Evolutionary conservation across 2,329 filamentous ascomycete species (phyloP).

Genomic region (Bimuria novae-zelandiae): DNA sequence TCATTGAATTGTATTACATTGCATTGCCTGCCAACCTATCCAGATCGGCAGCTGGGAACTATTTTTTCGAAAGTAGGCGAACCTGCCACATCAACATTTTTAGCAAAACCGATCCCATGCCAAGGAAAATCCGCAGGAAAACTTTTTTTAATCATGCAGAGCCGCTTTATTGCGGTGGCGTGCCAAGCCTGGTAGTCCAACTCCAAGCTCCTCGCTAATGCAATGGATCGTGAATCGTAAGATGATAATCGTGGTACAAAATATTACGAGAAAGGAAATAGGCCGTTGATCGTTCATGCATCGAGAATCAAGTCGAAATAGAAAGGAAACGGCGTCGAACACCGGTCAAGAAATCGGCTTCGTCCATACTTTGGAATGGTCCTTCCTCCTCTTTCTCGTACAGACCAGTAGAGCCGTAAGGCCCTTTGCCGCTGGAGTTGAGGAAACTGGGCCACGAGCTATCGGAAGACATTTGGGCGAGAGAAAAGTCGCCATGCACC

Average conservation of each 20-base stretch:
- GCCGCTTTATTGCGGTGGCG: constrained; percentile 20
- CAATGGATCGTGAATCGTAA: constrained; percentile 35
- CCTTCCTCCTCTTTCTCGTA: constrained; percentile 55
- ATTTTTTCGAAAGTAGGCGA: too few relatives aligned
- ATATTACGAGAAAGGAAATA: constrained; percentile 27
- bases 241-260: constrained; percentile 20
- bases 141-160: constrained; percentile 26
- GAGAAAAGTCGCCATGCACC: constrained; percentile 56
- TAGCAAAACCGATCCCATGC: too few relatives aligned
- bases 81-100: not conserved
- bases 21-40: not conserved
- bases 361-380: constrained; percentile 46
- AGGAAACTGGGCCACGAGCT: constrained; percentile 49
- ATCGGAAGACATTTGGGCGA: constrained; percentile 47
- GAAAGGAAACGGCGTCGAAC: constrained; percentile 43
- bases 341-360: constrained; percentile 46
- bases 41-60: not conserved
- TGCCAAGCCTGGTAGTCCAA: constrained; percentile 38
- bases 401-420: constrained; percentile 55
- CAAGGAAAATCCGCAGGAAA: too few relatives aligned
- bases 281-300: constrained; percentile 19
- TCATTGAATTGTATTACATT: not conserved
- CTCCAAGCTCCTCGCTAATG: constrained; percentile 41
- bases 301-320: constrained; percentile 40
- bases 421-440: constrained; percentile 51